These are phyloP conservation scores for Axilococcus clingmanii DNA, from an alignment of 139 green algal species.

Conservation along the genomic window DNA sequence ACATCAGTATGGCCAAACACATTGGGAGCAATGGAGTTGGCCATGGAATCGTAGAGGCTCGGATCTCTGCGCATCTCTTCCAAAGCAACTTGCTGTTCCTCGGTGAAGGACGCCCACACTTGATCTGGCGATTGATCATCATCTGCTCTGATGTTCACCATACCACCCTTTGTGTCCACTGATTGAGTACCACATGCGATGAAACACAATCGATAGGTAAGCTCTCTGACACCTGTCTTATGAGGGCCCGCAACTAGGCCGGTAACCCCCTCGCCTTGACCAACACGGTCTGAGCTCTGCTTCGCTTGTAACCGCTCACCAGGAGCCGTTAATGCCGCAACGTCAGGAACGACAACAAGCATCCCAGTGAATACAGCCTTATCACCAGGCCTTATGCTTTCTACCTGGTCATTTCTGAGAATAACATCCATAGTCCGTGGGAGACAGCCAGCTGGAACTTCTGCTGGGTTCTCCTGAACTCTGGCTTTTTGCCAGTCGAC, in stretches of 20 bases:
- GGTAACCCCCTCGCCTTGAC: constrained; percentile 40
- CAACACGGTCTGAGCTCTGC: constrained; percentile 11
- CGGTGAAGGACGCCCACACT: constrained; percentile 45
- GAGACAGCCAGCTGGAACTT: constrained; percentile 88
- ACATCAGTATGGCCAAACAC: constrained; percentile 75
- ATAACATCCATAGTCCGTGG: constrained; percentile 95
- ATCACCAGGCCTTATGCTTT: constrained; percentile 91
- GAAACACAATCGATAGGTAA: constrained; percentile 90
- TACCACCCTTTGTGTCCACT: constrained; percentile 35
- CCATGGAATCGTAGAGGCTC: constrained; percentile 51
- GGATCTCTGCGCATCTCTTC: constrained; percentile 36
- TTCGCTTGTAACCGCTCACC: constrained; percentile 35
- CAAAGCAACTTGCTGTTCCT: constrained; percentile 28
- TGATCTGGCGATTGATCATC: constrained; percentile 46
- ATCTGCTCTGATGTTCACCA: constrained; percentile 72
- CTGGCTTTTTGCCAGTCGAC: constrained; percentile 97
- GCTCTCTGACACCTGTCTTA: constrained; percentile 68
- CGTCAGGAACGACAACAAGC: constrained; percentile 93
- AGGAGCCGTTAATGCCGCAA: constrained; percentile 54
- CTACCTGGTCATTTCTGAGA: constrained; percentile 82
- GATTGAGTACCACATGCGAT: constrained; percentile 61
- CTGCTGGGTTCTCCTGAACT: constrained; percentile 89
- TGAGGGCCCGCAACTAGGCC: constrained; percentile 49
- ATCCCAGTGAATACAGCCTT: constrained; percentile 82
- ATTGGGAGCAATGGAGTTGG: constrained; percentile 64